These are phyloP conservation scores for Aspergillus sparsus DNA, from an alignment of 495 filamentous ascomycete genomes.

Conservation along the genomic window DNA sequence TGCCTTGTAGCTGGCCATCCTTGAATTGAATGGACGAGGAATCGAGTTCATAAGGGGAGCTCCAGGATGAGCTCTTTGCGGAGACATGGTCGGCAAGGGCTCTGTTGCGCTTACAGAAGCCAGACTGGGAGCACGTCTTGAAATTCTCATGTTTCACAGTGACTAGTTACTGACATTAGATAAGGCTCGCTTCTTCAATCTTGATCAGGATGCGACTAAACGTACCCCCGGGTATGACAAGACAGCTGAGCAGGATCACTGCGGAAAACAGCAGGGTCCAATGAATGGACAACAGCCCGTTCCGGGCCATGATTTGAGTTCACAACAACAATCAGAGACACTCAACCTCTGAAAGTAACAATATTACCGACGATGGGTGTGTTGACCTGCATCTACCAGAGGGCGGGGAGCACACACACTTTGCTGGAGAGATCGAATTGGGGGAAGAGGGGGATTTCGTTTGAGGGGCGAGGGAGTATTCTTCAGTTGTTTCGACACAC, in stretches of 20 bases:
- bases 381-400: constrained; percentile 41
- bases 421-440: constrained; percentile 3
- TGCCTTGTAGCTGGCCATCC: constrained; percentile 76
- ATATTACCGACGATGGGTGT: constrained; percentile 20
- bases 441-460: neutral
- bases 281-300: constrained; percentile 50
- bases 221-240: constrained; percentile 44
- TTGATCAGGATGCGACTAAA: neutral
- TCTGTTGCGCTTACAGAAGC: constrained; percentile 94
- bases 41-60: constrained; percentile 77
- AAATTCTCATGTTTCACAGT: constrained; percentile 93
- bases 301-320: constrained; percentile 39
- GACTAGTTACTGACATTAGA: constrained; percentile 48
- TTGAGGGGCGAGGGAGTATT: neutral
- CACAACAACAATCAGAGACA: constrained; percentile 37
- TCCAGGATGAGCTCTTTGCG: constrained; percentile 65
- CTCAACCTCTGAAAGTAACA: constrained; percentile 37
- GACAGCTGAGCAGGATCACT: constrained; percentile 41
- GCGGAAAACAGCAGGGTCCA: constrained; percentile 56
- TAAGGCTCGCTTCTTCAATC: neutral
- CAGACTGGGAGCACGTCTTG: constrained; percentile 88
- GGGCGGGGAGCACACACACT: constrained; percentile 27
- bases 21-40: constrained; percentile 70
- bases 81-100: constrained; percentile 78
- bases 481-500: neutral